A percentile compares a stretch with the other conserved stretches of the same genome.
These are phyloP conservation scores for Phyllosticta citrichinensis DNA, from an alignment of 2,329 filamentous ascomycete species.

Conservation along the genomic window DNA sequence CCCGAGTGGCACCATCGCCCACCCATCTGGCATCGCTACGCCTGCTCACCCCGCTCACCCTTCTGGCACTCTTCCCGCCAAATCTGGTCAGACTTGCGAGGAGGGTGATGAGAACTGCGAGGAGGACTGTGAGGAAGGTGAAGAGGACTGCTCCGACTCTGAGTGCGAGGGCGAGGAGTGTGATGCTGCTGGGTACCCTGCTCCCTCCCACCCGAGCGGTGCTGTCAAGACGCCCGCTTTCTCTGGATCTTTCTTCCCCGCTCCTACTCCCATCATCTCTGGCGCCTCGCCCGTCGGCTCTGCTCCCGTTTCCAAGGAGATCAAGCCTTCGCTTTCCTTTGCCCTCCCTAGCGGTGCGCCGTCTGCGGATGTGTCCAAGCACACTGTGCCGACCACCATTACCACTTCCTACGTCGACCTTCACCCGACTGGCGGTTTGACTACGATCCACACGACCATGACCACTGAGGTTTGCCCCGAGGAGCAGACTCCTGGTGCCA, in stretches of 20 bases:
- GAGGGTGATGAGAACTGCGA: not conserved
- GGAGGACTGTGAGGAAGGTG: not conserved
- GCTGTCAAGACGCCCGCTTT: not conserved
- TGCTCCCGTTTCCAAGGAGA: not conserved
- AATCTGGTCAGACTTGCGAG: not conserved
- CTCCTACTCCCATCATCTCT: not conserved
- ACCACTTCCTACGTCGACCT: constrained; percentile 23
- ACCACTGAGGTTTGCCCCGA: constrained; percentile 17
- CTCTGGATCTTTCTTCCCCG: not conserved
- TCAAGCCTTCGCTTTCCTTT: not conserved
- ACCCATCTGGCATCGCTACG: not conserved
- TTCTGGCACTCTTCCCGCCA: not conserved
- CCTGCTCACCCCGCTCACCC: not conserved
- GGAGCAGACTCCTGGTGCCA: constrained; percentile 7
- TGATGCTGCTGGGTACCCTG: not conserved
- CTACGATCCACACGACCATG: constrained; percentile 21
- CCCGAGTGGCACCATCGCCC: not conserved
- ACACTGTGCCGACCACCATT: constrained; percentile 13
- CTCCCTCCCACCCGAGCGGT: not conserved
- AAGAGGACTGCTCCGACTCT: not conserved
- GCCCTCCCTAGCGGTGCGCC: not conserved
- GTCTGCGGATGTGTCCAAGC: not conserved
- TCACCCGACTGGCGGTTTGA: constrained; percentile 23
- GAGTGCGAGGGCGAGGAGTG: not conserved
- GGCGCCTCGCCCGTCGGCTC: not conserved